Base-by-base conservation (phyloP, 495 filamentous ascomycete species). In the Trichocladium antarcticum region DNA sequence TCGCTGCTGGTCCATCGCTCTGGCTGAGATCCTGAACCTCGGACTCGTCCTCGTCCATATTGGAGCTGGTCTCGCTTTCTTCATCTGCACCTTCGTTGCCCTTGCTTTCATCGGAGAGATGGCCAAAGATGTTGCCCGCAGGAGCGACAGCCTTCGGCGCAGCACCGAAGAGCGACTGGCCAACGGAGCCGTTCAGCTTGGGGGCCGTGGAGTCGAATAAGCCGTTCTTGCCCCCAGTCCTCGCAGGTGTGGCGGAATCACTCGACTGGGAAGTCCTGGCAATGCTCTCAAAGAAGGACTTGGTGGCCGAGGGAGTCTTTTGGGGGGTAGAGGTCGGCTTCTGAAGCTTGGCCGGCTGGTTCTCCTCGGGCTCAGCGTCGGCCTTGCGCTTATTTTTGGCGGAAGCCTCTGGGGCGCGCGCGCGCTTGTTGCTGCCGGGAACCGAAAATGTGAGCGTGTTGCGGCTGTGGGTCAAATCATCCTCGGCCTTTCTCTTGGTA, bases 71-170 rank as follows among this genome's bases (percentile, higher is more conserved):
- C 17, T 77, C 73, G 28, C 59, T 64, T 19, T 74, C 76, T 12
- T 67, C 69, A 31, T 76, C 63, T 6, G 59, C 67, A 27, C 67
- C 61, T 37, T 73, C 66, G 35, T 69, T 63, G 20, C 66, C 67
- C 49, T 65, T 69, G 31, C 70, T 77, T 12, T 66, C 68, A 31
- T 74, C 76, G 1, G 79, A 80, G 31, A 83, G 64, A 48, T 82
- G 74, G 42, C 79, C 72, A 48, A 84, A 84, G 20, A 82, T 80
- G 51, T 83, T 84, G 32, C 40, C 11, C 1, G 54, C 35, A n/a
- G 53, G 10, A 16, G 58, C 43, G 21, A 57, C 42, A 32, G 55
- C 17, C 52, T 60, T 63, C 10, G 55, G 14, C 1, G 38, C 17
- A 38, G 52, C 20, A n/a, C 57, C 61, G 28, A 67, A 60, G 24